A percentile compares a stretch with the other conserved stretches of the same genome.
Conservation (phyloP, 2,329 filamentous ascomycete species). For the Aspergillus sp. region DNA sequence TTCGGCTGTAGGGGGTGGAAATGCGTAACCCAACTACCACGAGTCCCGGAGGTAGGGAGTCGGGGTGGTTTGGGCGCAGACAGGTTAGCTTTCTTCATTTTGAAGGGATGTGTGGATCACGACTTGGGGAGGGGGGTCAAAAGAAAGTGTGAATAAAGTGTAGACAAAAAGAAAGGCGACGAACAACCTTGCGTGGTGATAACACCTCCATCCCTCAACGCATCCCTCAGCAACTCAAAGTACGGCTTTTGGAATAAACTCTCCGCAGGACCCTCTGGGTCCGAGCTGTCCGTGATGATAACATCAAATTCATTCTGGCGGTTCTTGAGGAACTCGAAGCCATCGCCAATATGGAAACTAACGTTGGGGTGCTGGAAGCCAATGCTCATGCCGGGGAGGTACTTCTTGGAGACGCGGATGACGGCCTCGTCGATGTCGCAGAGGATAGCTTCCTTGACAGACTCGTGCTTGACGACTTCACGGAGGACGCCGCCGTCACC, state of each 20-base stretch:
- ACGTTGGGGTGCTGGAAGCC: constrained; percentile 92
- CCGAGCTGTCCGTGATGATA: constrained; percentile 98
- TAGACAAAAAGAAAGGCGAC: constrained; percentile 55
- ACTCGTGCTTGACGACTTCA: constrained; percentile 98
- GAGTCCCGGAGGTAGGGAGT: neutral
- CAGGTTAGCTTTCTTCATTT: constrained; percentile 17
- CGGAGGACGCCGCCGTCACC: constrained; percentile 96
- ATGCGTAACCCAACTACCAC: constrained; percentile 7
- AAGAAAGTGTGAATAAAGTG: constrained; percentile 6
- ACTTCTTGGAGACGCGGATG: constrained; percentile 96
- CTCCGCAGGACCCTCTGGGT: constrained; percentile 95
- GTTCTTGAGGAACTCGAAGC: constrained; percentile 96
- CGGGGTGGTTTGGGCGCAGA: constrained; percentile 24
- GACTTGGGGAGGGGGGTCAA: neutral
- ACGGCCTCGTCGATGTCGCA: constrained; percentile 99
- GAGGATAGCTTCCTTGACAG: constrained; percentile 88
- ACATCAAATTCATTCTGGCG: constrained; percentile 98
- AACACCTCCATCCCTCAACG: constrained; percentile 89
- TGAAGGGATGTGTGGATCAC: neutral
- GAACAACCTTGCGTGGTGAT: constrained; percentile 99
- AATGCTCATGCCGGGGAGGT: constrained; percentile 86
- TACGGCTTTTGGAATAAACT: constrained; percentile 98
- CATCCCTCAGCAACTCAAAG: constrained; percentile 83
- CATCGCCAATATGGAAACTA: constrained; percentile 87
- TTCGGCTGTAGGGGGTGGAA: constrained; percentile 59